These are phyloP conservation scores for Coniferiporia sulphurascens DNA, from an alignment of 1,284 basidiomycete genomes.

Conservation along the genomic window DNA sequence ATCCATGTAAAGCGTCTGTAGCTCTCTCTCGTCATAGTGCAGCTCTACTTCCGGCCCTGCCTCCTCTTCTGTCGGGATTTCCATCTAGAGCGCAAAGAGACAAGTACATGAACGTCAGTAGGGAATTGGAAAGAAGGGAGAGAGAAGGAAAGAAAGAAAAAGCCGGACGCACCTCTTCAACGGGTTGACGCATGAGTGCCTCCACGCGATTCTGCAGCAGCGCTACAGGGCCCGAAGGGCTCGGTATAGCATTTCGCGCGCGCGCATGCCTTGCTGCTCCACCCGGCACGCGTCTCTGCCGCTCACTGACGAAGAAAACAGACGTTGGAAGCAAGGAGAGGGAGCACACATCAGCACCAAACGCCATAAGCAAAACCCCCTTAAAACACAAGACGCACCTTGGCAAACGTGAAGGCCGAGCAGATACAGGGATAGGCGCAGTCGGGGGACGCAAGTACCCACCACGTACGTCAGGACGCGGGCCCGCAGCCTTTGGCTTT, in stretches of 20 bases:
- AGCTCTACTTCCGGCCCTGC: neutral
- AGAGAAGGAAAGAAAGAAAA: neutral
- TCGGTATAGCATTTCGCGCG: neutral
- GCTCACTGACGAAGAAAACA: too few species aligned
- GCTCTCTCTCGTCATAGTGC: constrained; percentile 9
- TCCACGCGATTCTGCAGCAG: constrained; percentile 6
- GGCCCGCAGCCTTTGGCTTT: neutral
- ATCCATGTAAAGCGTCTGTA: constrained; percentile 12
- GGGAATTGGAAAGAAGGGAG: neutral
- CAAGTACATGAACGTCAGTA: neutral
- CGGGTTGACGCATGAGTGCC: neutral
- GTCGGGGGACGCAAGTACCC: neutral
- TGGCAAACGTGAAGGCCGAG: too few species aligned
- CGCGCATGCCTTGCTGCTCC: neutral
- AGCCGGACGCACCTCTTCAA: neutral
- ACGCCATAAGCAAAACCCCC: neutral
- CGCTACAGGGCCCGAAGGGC: neutral
- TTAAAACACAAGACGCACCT: neutral
- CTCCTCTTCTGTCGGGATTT: neutral
- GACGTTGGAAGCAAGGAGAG: too few species aligned
- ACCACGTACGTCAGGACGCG: neutral
- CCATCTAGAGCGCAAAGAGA: neutral
- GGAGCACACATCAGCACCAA: too few species aligned
- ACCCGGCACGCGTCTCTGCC: neutral
- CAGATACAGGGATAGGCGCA: neutral